Evolutionary conservation across 805 yeast genomes (phyloP).

Genomic region (Vanderwaltozyma yarrowii): DNA sequence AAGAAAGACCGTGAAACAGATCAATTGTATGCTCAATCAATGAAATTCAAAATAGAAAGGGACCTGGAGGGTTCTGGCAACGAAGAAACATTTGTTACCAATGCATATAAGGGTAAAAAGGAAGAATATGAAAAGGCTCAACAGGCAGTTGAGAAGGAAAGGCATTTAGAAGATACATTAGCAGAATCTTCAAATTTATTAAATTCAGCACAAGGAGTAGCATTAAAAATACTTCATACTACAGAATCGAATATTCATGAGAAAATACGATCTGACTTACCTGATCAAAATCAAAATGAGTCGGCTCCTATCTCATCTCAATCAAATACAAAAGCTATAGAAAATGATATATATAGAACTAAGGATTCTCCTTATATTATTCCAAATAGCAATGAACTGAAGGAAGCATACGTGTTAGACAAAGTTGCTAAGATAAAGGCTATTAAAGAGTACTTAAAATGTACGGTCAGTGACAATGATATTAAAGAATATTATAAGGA

Average conservation of each 20-base stretch:
- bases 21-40: not conserved
- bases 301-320: too few relatives aligned
- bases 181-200: not conserved
- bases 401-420: too few relatives aligned
- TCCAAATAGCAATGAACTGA: too few relatives aligned
- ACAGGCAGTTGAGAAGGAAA: not conserved
- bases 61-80: not conserved
- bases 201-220: not conserved
- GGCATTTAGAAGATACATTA: not conserved
- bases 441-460: too few relatives aligned
- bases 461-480: too few relatives aligned
- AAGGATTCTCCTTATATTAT: not conserved
- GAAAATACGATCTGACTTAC: too few relatives aligned
- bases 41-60: not conserved
- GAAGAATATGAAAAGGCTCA: not conserved
- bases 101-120: not conserved
- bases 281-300: too few relatives aligned
- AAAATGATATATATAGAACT: not conserved
- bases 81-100: not conserved
- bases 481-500: too few relatives aligned
- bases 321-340: too few relatives aligned
- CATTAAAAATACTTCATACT: not conserved
- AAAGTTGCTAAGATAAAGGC: too few relatives aligned
- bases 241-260: too few relatives aligned
- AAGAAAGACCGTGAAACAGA: slow-evolving; percentile 1